Percentiles rank a stretch among this genome's conserved stretches.
phyloP scores from a whole-genome alignment of 1,284 basidiomycete species.

The Ustilago cynodontis region DNA sequence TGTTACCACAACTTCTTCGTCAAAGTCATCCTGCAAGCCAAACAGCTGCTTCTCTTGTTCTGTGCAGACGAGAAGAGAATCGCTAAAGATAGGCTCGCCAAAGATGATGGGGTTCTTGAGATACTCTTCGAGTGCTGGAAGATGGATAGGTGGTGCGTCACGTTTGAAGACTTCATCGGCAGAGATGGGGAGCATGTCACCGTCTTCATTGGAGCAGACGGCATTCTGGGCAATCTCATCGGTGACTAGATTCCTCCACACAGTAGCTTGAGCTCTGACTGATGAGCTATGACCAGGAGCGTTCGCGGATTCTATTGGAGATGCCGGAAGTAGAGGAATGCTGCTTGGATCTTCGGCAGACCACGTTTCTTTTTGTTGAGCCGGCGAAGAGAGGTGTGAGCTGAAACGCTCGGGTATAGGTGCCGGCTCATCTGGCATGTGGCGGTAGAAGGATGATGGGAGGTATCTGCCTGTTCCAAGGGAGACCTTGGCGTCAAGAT shows the following conservation, averaged over 20 bases:
- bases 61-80: slow-evolving; percentile 37
- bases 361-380: slow-evolving; percentile 12
- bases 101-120: slow-evolving; percentile 54
- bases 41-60: slow-evolving; percentile 52
- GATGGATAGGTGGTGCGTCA: slow-evolving; percentile 63
- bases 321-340: slow-evolving; percentile 28
- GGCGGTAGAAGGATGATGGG: slow-evolving; percentile 31
- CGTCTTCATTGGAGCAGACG: slow-evolving; percentile 22
- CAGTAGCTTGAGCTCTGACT: slow-evolving; percentile 7
- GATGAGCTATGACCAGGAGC: slow-evolving; percentile 5
- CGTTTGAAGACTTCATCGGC: slow-evolving; percentile 63
- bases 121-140: slow-evolving; percentile 66
- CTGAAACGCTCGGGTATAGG: slow-evolving; percentile 41
- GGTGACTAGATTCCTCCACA: slow-evolving; percentile 17
- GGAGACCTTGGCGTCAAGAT: slow-evolving; percentile 44
- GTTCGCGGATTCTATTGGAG: not conserved
- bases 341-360: slow-evolving; percentile 33
- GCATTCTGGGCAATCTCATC: slow-evolving; percentile 21
- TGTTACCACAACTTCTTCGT: not conserved
- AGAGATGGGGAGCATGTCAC: slow-evolving; percentile 38
- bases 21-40: slow-evolving; percentile 24
- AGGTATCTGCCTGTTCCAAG: slow-evolving; percentile 28
- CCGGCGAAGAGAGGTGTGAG: slow-evolving; percentile 18
- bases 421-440: slow-evolving; percentile 14
- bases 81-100: slow-evolving; percentile 47